Base-by-base conservation (phyloP, 225 moss, liverwort and hornwort species). In the Bryum argenteum region DNA sequence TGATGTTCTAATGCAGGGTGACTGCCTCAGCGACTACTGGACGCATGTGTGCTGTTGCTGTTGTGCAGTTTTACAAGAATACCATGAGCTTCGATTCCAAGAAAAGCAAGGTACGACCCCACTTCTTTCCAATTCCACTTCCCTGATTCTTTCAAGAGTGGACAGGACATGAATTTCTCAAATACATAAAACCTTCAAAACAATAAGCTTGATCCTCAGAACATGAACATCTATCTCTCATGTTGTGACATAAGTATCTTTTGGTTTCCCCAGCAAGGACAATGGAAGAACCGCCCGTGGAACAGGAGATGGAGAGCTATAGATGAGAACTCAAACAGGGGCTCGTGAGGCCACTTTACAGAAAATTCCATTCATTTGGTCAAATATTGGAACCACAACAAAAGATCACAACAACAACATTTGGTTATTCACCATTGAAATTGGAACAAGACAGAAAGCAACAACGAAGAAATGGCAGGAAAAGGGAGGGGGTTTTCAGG, bases 31-130 rank as follows among this genome's bases (percentile, higher is more conserved):
- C 64, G 87, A 87, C 76, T 87, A 84, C 54, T 87, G 84, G 71
- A 55, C 81, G 37, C 87, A 87, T 43, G 81, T 70, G 48, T 87
- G 81, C 71, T 87, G 87, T 75, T 87, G 87, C 77, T 87, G 87
- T 20, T 87, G 87, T 77, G 83, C 87, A 39, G 51, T 87, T 40
- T 58, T 87, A 47, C 87, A 87, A 73, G 87, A 87, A 38, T 39
- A 71, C 28, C 77, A 84, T 40, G 87, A 87, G 61, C 74, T 87
- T 69, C 76, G 71, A 13, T 82, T 65, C 63, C 87, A 84, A 59
- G 87, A 74, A 21, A 78, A 87, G 65, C 71, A 77, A 39, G 81
- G 87, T 84, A 58, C 23, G 47, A n/a, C n/a, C 60, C 41, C 67
- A 62, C 28, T n/a, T 10, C 8, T 19, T 19, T 56, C 11, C 18